Base-by-base conservation (phyloP, 164 flowering plant species). In the Aristolochia californica region DNA sequence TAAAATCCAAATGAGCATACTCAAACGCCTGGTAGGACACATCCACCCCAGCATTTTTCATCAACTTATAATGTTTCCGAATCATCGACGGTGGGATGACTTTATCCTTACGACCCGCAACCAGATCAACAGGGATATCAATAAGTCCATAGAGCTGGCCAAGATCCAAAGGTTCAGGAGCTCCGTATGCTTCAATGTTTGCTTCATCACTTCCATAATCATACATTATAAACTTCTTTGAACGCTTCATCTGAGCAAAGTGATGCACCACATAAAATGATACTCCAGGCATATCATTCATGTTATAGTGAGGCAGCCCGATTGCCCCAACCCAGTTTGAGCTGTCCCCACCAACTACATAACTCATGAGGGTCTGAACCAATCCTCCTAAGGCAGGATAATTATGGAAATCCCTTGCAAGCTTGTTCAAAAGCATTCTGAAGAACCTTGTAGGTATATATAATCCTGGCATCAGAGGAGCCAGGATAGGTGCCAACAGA, bases 261-360 rank as follows among this genome's bases (percentile, higher is more conserved):
- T 93, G 99, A 50, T 71, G 80, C 48, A 85, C 93, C 64, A 85
- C 96, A 13, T 65, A 72, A 61, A 83, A 81, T 13, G 99, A 86
- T 21, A 93, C 83, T 38, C 95, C 99, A 0, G 99, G 99, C 97
- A 93, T 93, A 71, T 93, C 95, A 58, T 93, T 78, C 96, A 90
- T 93, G 67, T 93, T 93, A 68, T 93, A 93, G 68, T 93, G 97
- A 4, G 99, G 89, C 53, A 78, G 54, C 5, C 96, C 91, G 1
- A 93, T 23, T 24, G 80, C 97, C 20, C 97, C 99, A 3, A 93
- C 80, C 99, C 99, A 93, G 57, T 93, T 85, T 55, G 99, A 93
- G 71, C 99, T 85, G 68, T 93, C 99, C 13, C 99, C 99, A 52
- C 99, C 99, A 21, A 77, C 83, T n/a, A 76, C 78, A 59, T 89